Percentiles rank a stretch among this genome's conserved stretches.
Conservation (phyloP, 495 filamentous ascomycete species). For the Antarctomyces pellizariae region DNA sequence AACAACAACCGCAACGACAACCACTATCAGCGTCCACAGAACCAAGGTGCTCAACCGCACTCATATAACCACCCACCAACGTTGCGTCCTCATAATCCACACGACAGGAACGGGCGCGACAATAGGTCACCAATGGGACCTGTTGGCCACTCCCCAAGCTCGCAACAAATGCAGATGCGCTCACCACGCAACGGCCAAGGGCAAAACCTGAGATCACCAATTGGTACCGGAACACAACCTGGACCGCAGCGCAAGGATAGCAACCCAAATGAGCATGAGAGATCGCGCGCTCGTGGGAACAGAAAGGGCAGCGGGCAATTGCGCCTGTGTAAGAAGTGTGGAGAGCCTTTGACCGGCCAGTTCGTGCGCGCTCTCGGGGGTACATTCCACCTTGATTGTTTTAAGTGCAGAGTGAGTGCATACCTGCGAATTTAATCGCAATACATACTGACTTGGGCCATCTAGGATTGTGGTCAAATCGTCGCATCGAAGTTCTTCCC, state of each 20-base stretch:
- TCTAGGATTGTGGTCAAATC: slow-evolving; percentile 81
- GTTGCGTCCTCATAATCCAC: too few species aligned
- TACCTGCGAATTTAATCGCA: slow-evolving; percentile 2
- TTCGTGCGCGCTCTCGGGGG: slow-evolving; percentile 84
- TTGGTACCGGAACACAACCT: too few species aligned
- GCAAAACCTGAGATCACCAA: too few species aligned
- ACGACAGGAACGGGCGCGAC: too few species aligned
- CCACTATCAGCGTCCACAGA: too few species aligned
- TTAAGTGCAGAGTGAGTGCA: slow-evolving; percentile 71
- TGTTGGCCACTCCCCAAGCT: too few species aligned
- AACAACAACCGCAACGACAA: too few species aligned
- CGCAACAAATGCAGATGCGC: too few species aligned
- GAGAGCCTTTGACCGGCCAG: slow-evolving; percentile 66
- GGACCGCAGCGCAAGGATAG: slow-evolving; percentile 11
- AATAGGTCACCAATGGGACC: too few species aligned
- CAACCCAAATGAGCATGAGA: slow-evolving; percentile 24
- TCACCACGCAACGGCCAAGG: too few species aligned
- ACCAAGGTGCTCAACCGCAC: too few species aligned
- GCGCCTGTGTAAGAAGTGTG: slow-evolving; percentile 72
- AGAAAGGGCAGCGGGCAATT: slow-evolving; percentile 27
- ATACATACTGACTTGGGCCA: slow-evolving; percentile 5
- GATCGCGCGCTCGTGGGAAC: slow-evolving; percentile 20
- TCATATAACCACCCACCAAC: too few species aligned
- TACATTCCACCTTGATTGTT: slow-evolving; percentile 94
- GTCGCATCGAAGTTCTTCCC: slow-evolving; percentile 98